Evolutionary conservation across 169 alveolate species (phyloP), one percentile per base, ranked within the genome.

Genomic region (Plasmodium chabaudi): DNA sequence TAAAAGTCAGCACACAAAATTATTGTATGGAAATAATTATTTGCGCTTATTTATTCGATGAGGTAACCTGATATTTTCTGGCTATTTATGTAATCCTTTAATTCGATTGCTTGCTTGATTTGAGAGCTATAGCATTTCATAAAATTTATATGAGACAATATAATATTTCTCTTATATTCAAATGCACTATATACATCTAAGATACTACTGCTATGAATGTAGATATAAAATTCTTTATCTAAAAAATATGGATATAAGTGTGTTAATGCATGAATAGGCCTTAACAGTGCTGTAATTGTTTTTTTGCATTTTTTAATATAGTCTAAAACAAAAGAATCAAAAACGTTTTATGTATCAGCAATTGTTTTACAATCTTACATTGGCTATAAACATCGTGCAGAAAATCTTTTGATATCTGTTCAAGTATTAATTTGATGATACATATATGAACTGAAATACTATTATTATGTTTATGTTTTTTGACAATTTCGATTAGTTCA

Each of bases 191-290:
- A 75, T 39, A 75, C 88, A 49, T 75, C 75, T 34, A 75, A 25
- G 23, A 75, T 75, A 47, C 60, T 75, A 57, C 64, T 75, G 44
- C 88, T 75, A 44, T 75, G 88, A 39, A 75, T 75, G 47, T 75
- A 75, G 13, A 75, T 75, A 25, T 75, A 75, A 67, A 75, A 75
- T 17, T 75, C 88, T 56, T 75, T 75, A 68, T 75, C 88, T 75
- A 42, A 53, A 73, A 57, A 46, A 9, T 9, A 34, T 19, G n/a
- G 9, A 27, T 13, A 25, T 56, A 10, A 55, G 10, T 19, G 13
- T 39, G 55, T 19, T 17, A 25, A 71, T 51, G 15, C 1, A 46
- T 59, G 17, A 47, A 49, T 23, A 10, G 10, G 1, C 17, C 34
- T 42, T 51, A 51, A 51, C 19, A 51, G 6, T 12, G 23, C 0